Percentiles rank a stretch among this genome's conserved stretches.
Evolutionary conservation across 139 green algal genomes (phyloP).

Genomic region (Volvox reticuliferus): DNA sequence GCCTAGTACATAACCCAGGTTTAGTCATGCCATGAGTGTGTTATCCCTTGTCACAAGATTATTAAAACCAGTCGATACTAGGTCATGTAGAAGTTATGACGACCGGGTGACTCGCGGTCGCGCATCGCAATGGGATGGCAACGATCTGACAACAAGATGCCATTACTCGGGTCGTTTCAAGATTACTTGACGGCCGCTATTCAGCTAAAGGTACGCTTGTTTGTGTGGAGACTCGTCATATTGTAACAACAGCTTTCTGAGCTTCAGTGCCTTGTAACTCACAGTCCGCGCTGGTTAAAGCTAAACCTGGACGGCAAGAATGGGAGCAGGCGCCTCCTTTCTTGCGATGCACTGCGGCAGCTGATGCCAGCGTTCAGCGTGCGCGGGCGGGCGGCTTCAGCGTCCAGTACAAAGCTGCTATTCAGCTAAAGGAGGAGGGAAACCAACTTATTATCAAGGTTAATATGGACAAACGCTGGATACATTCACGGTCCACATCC

Average conservation of each 20-base stretch:
- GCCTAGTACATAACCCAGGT: too few species aligned
- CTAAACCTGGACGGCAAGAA: conserved; percentile 41
- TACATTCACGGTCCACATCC: too few species aligned
- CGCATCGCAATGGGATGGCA: neutral
- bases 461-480: neutral
- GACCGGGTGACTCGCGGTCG: neutral
- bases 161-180: neutral
- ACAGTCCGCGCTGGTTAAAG: conserved; percentile 48
- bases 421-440: conserved; percentile 50
- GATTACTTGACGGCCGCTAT: conserved; percentile 29
- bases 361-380: neutral
- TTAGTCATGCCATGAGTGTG: too few species aligned
- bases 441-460: conserved; percentile 46
- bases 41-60: too few species aligned
- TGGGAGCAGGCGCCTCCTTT: conserved; percentile 55
- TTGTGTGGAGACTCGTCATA: neutral
- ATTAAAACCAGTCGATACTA: neutral
- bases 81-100: neutral
- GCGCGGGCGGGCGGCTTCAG: conserved; percentile 7
- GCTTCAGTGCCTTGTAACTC: neutral
- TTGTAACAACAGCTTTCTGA: too few species aligned
- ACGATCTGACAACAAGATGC: neutral
- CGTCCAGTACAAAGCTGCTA: neutral
- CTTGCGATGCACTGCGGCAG: conserved; percentile 48
- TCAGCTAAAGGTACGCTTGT: conserved; percentile 44